Base-by-base conservation (phyloP, 2,329 filamentous ascomycete species). In the Ophiostoma perfectum region DNA sequence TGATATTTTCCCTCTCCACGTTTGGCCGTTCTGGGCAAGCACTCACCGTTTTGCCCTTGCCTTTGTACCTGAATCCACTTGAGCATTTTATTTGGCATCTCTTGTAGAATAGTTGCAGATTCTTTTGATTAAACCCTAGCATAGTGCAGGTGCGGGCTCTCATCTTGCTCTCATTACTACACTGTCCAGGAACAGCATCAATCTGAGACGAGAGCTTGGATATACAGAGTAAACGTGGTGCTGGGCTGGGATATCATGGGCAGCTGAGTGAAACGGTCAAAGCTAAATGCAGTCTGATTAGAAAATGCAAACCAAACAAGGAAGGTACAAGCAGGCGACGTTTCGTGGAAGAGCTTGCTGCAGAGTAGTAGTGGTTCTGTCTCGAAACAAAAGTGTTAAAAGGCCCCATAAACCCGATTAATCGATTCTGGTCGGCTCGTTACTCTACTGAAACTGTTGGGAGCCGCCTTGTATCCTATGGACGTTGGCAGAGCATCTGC, bases 371-470 rank as follows among this genome's bases (percentile, higher is more conserved):
- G n/a, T 55, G n/a, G n/a, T 27, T 27, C 27, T 27, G 27, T 27
- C 49, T 18, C 49, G 49, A 7, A 12, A n/a, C 11, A 9, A 27
- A 55, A n/a, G 49, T 27, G 27, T 27, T 27, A 1, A 55, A 55
- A 55, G 18, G 49, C 49, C 49, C 49, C 49, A 55, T 55, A 55
- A 55, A 55, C 8, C 18, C n/a, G 11, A 11, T 27, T 27, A 8
- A 27, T 55, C 49, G 27, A 27, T 55, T 55, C 27, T 27, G 27
- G 49, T 27, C 49, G 8, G 27, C 49, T 14, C n/a, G n/a, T 18
- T 55, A 9, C 27, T 14, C 49, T 52, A 55, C n/a, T 27, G 18
- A 55, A 55, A 55, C n/a, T 55, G 49, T 55, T 55, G 49, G 49
- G 18, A 55, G n/a, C 18, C 18, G 27, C 42, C 14, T 8, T 45